These are phyloP conservation scores for Dothideomycetes sp. DNA, from an alignment of 2,329 filamentous ascomycete genomes.

Conservation along the genomic window DNA sequence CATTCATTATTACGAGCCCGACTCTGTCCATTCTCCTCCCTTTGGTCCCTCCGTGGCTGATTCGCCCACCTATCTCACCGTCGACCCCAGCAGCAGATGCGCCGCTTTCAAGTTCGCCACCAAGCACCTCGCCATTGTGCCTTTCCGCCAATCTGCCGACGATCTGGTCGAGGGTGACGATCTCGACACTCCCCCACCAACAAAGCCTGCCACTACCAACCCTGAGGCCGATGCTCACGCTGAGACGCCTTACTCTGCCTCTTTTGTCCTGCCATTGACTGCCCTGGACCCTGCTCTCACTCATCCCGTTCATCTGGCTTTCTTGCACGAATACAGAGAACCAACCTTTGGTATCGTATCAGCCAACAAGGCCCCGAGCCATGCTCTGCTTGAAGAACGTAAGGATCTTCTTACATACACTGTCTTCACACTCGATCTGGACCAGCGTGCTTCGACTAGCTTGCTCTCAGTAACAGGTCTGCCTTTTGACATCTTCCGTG, in stretches of 20 bases:
- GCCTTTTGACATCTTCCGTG: conserved; percentile 76
- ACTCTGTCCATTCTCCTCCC: conserved; percentile 72
- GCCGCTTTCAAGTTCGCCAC: conserved; percentile 87
- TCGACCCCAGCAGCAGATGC: conserved; percentile 87
- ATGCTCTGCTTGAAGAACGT: conserved; percentile 61
- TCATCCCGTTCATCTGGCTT: conserved; percentile 83
- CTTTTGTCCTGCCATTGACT: conserved; percentile 86
- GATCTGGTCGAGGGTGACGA: conserved; percentile 87
- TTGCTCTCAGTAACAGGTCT: conserved; percentile 78
- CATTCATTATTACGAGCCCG: conserved; percentile 96
- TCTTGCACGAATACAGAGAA: conserved; percentile 93
- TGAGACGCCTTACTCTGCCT: conserved; percentile 70
- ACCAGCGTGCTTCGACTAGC: conserved; percentile 86
- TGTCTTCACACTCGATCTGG: conserved; percentile 89
- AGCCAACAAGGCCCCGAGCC: conserved; percentile 63
- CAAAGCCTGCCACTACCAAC: conserved; percentile 15
- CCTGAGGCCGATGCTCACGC: conserved; percentile 27
- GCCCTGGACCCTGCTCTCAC: conserved; percentile 79
- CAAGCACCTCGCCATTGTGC: conserved; percentile 83
- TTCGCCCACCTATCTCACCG: conserved; percentile 71
- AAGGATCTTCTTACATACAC: conserved; percentile 84
- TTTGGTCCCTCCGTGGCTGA: conserved; percentile 70
- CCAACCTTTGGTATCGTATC: conserved; percentile 94
- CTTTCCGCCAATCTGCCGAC: conserved; percentile 77
- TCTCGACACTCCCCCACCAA: conserved; percentile 32